Conservation (phyloP, 352 stramenopile genomes). For the Phytophthora crassamura region DNA sequence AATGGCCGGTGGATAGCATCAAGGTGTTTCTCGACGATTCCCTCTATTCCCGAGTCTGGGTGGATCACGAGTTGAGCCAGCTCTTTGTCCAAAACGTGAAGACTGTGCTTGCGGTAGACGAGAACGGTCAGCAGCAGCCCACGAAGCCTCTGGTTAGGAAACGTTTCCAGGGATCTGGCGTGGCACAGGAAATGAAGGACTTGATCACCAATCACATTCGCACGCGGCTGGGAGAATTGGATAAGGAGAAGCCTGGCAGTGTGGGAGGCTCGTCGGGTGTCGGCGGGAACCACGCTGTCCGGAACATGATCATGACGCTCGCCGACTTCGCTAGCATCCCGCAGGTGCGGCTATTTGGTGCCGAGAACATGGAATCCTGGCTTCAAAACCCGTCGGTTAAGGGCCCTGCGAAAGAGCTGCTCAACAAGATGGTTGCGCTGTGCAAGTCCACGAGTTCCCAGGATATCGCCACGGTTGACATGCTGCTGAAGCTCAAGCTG, state of each 20-base stretch:
- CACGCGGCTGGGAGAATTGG: slow-evolving; percentile 63
- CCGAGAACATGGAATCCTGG: slow-evolving; percentile 81
- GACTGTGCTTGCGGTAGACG: slow-evolving; percentile 51
- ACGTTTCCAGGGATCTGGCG: slow-evolving; percentile 52
- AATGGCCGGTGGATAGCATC: slow-evolving; percentile 83
- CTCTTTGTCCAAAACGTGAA: slow-evolving; percentile 85
- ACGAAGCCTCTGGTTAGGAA: slow-evolving; percentile 41
- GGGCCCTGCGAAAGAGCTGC: slow-evolving; percentile 70
- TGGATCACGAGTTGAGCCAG: slow-evolving; percentile 84
- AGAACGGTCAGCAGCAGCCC: slow-evolving; percentile 14
- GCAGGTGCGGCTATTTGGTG: slow-evolving; percentile 67
- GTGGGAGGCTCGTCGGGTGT: slow-evolving; percentile 23
- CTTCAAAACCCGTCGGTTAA: slow-evolving; percentile 85
- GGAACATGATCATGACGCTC: slow-evolving; percentile 82
- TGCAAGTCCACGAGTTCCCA: slow-evolving; percentile 66
- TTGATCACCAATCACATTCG: slow-evolving; percentile 78
- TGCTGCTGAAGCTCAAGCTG: slow-evolving; percentile 84
- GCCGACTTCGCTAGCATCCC: slow-evolving; percentile 69
- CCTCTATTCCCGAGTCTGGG: slow-evolving; percentile 80
- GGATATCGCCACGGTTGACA: slow-evolving; percentile 72
- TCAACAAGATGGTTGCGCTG: slow-evolving; percentile 72
- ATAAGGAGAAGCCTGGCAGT: slow-evolving; percentile 61
- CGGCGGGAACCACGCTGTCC: slow-evolving; percentile 60
- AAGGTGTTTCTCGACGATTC: slow-evolving; percentile 91
- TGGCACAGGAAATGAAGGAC: slow-evolving; percentile 61